Percentiles rank a stretch among this genome's conserved stretches.
These are phyloP conservation scores for Malus sieversii DNA, from an alignment of 306 rosid genomes.

Conservation along the genomic window DNA sequence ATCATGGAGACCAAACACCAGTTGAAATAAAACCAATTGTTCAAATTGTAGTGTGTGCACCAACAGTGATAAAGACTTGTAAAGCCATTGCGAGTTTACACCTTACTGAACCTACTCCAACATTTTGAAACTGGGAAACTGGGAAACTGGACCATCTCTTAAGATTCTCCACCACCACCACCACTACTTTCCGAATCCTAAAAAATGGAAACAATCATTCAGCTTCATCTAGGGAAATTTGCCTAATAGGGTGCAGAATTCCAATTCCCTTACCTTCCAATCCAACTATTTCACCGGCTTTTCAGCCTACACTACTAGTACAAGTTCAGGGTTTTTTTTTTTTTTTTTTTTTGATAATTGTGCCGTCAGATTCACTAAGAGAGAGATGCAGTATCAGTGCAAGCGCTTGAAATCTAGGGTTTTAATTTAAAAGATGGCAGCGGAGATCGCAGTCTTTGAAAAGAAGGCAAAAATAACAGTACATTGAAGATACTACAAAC, in stretches of 20 bases:
- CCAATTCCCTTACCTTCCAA: background rate
- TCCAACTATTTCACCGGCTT: background rate
- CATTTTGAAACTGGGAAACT: background rate
- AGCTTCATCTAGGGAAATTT: background rate
- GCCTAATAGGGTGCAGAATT: background rate
- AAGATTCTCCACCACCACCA: background rate
- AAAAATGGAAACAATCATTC: background rate
- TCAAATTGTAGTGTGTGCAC: no score
- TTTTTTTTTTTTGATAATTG: background rate
- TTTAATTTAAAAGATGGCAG: background rate
- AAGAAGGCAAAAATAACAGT: background rate
- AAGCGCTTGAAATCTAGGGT: background rate
- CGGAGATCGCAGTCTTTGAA: background rate
- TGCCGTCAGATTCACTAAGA: background rate
- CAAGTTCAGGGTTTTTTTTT: background rate
- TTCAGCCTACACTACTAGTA: background rate
- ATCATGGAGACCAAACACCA: background rate
- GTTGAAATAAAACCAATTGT: background rate
- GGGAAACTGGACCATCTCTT: background rate
- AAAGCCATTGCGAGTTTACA: background rate
- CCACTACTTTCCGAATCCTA: background rate
- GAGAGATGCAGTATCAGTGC: background rate
- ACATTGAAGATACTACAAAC: background rate
- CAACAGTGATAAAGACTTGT: background rate
- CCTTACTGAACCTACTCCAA: background rate